Conservation (phyloP, 2,329 filamentous ascomycete genomes). For the Penicillium hesseltinei region DNA sequence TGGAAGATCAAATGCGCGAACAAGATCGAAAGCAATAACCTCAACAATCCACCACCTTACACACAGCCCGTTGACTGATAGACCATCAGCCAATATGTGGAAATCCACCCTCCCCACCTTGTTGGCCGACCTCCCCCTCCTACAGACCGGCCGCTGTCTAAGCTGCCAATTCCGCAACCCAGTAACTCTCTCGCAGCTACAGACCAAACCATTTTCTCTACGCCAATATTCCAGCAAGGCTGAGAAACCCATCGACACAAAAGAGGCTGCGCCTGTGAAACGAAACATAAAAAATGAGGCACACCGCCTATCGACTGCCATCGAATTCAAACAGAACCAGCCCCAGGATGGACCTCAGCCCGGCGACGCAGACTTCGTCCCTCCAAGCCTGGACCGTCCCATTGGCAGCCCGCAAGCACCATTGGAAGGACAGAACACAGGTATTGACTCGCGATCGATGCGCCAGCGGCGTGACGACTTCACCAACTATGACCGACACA, state of each 20-base stretch:
- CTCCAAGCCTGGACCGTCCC: conserved; percentile 62
- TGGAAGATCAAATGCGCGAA: neutral
- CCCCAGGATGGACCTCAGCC: conserved; percentile 23
- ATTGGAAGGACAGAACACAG: conserved; percentile 74
- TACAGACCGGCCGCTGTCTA: conserved; percentile 33
- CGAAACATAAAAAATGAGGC: conserved; percentile 1
- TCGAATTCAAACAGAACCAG: conserved; percentile 33
- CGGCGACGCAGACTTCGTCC: conserved; percentile 48
- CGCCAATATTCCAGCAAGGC: conserved; percentile 32
- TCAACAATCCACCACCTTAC: neutral
- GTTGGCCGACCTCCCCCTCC: conserved; percentile 24
- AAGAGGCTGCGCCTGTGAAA: neutral
- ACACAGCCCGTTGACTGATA: neutral
- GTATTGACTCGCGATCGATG: conserved; percentile 66
- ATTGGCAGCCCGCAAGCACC: conserved; percentile 80
- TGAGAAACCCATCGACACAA: conserved; percentile 2
- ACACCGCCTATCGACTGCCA: conserved; percentile 9
- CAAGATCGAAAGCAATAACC: neutral
- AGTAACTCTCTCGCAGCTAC: conserved; percentile 17
- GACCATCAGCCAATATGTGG: conserved; percentile 28
- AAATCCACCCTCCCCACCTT: conserved; percentile 23
- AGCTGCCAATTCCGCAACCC: conserved; percentile 37
- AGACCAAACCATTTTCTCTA: conserved; percentile 19
- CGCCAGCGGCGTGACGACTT: conserved; percentile 74
- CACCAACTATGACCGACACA: conserved; percentile 79